These are phyloP conservation scores for Scheffersomyces titani DNA, from an alignment of 1,139 yeast species.

Conservation along the genomic window DNA sequence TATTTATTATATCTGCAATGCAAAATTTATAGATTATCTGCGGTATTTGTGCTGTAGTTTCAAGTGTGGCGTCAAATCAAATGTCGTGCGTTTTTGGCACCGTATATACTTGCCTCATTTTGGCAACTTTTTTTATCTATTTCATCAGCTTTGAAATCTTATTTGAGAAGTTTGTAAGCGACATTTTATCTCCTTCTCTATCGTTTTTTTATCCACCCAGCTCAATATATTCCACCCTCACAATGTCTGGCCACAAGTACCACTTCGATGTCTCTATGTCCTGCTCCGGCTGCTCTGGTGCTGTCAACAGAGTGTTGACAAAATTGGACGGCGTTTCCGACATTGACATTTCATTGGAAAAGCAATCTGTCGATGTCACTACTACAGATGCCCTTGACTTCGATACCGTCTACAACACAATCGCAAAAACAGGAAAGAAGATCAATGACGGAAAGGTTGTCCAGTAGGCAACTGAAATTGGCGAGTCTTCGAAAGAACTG, in stretches of 20 bases:
- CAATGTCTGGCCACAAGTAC: conserved; percentile 58
- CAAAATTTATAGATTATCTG: not conserved
- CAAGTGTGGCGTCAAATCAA: not conserved
- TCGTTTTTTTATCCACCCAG: not conserved
- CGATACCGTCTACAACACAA: conserved; percentile 76
- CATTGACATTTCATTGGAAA: conserved; percentile 72
- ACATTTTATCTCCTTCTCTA: not conserved
- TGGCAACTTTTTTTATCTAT: not conserved
- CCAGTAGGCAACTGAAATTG: conserved; percentile 12
- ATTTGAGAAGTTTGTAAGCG: not conserved
- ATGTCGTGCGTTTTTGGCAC: not conserved
- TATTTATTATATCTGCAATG: not conserved
- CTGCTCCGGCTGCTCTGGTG: conserved; percentile 86
- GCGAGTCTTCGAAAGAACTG: conserved; percentile 2
- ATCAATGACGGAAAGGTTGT: conserved; percentile 64
- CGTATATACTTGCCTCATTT: not conserved
- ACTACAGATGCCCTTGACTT: conserved; percentile 58
- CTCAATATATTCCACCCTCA: conserved; percentile 1
- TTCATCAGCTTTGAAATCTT: not conserved
- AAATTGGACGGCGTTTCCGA: conserved; percentile 74
- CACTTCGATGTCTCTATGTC: conserved; percentile 80
- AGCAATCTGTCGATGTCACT: conserved; percentile 79
- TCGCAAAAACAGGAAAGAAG: conserved; percentile 88
- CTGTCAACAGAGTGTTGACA: conserved; percentile 76
- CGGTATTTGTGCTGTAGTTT: not conserved